A percentile compares a stretch with the other conserved stretches of the same genome.
Evolutionary conservation across 1,284 basidiomycete species (phyloP).

Genomic region (Flammula alnicola): DNA sequence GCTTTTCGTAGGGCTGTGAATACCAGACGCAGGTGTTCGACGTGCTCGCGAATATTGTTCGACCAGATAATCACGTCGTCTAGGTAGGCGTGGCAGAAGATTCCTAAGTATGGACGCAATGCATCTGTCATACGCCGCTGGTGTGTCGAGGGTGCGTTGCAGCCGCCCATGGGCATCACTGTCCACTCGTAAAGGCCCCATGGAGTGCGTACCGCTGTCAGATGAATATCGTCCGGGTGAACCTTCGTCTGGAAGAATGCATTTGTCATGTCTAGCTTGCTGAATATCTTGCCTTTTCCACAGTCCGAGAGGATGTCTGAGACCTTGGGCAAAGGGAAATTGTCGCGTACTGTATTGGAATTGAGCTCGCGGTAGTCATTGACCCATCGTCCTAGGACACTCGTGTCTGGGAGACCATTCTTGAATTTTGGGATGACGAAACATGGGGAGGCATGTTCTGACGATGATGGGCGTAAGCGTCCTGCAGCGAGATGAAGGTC

Average conservation of each 20-base stretch:
- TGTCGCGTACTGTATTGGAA: conserved; percentile 38
- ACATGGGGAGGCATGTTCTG: conserved; percentile 33
- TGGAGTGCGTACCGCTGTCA: conserved; percentile 43
- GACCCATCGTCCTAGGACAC: conserved; percentile 35
- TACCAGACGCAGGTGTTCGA: conserved; percentile 29
- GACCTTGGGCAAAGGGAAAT: conserved; percentile 40
- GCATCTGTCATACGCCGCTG: conserved; percentile 38
- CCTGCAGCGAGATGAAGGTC: conserved; percentile 33
- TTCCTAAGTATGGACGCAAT: conserved; percentile 35
- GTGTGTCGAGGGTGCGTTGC: conserved; percentile 42
- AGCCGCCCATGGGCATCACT: conserved; percentile 46
- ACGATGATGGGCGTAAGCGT: conserved; percentile 34
- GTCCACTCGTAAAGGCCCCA: conserved; percentile 45
- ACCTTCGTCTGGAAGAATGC: conserved; percentile 45
- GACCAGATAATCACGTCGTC: conserved; percentile 52
- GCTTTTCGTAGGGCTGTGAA: conserved; percentile 26
- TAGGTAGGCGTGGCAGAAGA: conserved; percentile 45
- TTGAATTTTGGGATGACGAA: conserved; percentile 38
- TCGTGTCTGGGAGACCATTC: conserved; percentile 29
- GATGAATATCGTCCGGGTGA: conserved; percentile 38
- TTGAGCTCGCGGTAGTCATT: conserved; percentile 44
- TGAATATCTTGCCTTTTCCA: conserved; percentile 36
- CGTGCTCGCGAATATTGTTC: conserved; percentile 38
- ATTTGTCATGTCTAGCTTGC: conserved; percentile 46
- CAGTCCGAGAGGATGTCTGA: conserved; percentile 38